Conservation (phyloP, 495 filamentous ascomycete species). For the Aspergillus egyptiacus region DNA sequence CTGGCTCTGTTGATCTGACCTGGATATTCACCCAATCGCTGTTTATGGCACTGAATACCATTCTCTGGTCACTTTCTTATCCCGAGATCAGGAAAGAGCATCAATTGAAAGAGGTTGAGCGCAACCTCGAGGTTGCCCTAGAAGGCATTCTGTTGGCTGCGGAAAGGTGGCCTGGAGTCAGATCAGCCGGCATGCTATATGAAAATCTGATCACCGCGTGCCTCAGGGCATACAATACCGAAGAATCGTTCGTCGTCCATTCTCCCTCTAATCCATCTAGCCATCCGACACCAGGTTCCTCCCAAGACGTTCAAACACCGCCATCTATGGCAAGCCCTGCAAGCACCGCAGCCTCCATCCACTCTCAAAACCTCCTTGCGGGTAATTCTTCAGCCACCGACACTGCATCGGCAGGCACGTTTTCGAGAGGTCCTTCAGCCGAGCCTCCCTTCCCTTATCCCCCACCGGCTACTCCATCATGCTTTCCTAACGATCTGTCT, state of each 20-base stretch:
- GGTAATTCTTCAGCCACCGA: constrained; percentile 29
- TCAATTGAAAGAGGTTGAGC: constrained; percentile 62
- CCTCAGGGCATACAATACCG: constrained; percentile 72
- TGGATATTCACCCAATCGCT: constrained; percentile 86
- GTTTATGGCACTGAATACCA: constrained; percentile 80
- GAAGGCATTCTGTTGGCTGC: constrained; percentile 69
- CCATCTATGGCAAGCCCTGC: constrained; percentile 47
- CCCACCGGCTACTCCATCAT: constrained; percentile 24
- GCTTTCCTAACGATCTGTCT: constrained; percentile 12
- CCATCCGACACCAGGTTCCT: constrained; percentile 41
- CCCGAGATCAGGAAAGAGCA: constrained; percentile 69
- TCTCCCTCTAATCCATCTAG: constrained; percentile 55
- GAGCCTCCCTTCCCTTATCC: constrained; percentile 28
- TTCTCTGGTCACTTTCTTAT: constrained; percentile 85
- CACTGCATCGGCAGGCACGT: constrained; percentile 27
- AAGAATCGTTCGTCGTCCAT: constrained; percentile 58
- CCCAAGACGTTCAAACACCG: constrained; percentile 41
- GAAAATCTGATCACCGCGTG: constrained; percentile 72
- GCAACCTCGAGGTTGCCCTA: constrained; percentile 61
- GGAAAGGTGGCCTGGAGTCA: constrained; percentile 82
- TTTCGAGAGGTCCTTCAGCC: constrained; percentile 36
- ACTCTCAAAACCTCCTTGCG: constrained; percentile 29
- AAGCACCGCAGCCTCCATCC: constrained; percentile 35
- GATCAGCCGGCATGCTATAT: constrained; percentile 77
- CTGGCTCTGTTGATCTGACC: constrained; percentile 70